Conservation (phyloP, 108 stramenopile genomes). For the Hondaea fermentalgiana region DNA sequence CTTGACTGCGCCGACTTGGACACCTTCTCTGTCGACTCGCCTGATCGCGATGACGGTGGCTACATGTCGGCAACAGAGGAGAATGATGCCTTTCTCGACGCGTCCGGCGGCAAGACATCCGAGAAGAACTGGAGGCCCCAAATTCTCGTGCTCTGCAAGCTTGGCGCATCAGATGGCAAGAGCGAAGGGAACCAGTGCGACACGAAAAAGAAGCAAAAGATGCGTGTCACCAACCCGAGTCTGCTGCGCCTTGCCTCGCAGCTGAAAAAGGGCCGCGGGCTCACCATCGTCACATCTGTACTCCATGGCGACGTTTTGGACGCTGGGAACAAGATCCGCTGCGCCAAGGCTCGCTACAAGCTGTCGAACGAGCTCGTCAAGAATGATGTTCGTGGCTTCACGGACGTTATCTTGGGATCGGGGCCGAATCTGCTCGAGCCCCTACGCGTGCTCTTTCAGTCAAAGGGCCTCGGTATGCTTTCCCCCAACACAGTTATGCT, state of each 20-base stretch:
- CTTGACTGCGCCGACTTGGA: background rate
- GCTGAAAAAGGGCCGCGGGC: conserved; percentile 61
- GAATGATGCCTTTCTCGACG: background rate
- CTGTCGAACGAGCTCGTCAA: background rate
- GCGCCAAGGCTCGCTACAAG: background rate
- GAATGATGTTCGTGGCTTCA: conserved; percentile 36
- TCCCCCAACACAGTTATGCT: conserved; percentile 63
- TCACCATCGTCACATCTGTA: conserved; percentile 51
- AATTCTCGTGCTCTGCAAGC: conserved; percentile 55
- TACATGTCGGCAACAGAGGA: background rate
- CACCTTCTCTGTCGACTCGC: background rate
- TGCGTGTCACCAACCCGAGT: conserved; percentile 28
- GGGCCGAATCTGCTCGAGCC: conserved; percentile 4
- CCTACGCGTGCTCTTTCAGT: conserved; percentile 45
- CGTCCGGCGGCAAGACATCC: background rate
- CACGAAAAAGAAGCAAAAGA: too few relatives aligned
- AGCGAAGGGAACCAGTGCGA: too few relatives aligned
- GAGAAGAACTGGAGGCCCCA: conserved; percentile 72
- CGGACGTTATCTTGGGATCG: conserved; percentile 37
- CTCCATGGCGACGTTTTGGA: conserved; percentile 32
- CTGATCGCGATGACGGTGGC: background rate
- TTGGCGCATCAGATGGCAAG: too few relatives aligned
- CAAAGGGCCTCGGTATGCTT: conserved; percentile 60
- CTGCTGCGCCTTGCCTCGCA: conserved; percentile 56
- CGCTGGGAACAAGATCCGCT: background rate